Evolutionary conservation across 371 early-diverging fungal genomes (phyloP).

Genomic region (Syncephalis plumigaleata): DNA sequence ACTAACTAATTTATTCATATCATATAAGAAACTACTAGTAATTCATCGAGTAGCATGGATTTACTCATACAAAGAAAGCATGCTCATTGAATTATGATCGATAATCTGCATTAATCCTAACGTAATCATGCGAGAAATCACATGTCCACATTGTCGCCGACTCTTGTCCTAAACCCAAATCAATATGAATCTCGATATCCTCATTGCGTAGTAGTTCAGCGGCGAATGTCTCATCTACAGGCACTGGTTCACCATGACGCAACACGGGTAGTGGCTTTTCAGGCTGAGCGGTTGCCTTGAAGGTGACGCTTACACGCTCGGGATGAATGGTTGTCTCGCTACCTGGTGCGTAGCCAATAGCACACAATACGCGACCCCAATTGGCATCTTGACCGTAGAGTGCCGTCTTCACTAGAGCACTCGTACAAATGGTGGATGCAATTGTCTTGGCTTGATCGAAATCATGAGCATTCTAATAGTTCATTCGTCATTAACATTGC

Average conservation of each 20-base stretch:
- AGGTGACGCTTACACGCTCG: slow-evolving; percentile 48
- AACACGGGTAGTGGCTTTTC: slow-evolving; percentile 42
- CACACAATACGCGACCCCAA: slow-evolving; percentile 87
- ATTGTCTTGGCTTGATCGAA: slow-evolving; percentile 67
- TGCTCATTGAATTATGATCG: slow-evolving; percentile 62
- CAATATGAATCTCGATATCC: slow-evolving; percentile 63
- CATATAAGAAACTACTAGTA: too few species aligned
- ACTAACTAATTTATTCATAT: too few species aligned
- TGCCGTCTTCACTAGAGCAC: slow-evolving; percentile 87
- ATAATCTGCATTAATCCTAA: slow-evolving; percentile 83
- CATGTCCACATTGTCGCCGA: slow-evolving; percentile 83
- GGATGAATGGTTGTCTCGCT: slow-evolving; percentile 48
- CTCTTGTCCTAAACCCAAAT: slow-evolving; percentile 55
- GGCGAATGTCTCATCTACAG: slow-evolving; percentile 59
- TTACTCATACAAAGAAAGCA: too few species aligned
- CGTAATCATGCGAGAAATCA: slow-evolving; percentile 85
- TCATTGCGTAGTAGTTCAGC: slow-evolving; percentile 63
- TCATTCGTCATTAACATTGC: not conserved
- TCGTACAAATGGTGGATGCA: slow-evolving; percentile 74
- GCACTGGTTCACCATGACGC: slow-evolving; percentile 64
- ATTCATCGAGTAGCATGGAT: too few species aligned
- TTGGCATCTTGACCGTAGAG: slow-evolving; percentile 92
- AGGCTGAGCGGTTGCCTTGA: slow-evolving; percentile 31
- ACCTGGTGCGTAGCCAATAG: slow-evolving; percentile 51
- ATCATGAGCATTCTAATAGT: slow-evolving; percentile 43